These are phyloP conservation scores for Tympanopsis confertula DNA, from an alignment of 2,329 filamentous ascomycete species.

Conservation along the genomic window DNA sequence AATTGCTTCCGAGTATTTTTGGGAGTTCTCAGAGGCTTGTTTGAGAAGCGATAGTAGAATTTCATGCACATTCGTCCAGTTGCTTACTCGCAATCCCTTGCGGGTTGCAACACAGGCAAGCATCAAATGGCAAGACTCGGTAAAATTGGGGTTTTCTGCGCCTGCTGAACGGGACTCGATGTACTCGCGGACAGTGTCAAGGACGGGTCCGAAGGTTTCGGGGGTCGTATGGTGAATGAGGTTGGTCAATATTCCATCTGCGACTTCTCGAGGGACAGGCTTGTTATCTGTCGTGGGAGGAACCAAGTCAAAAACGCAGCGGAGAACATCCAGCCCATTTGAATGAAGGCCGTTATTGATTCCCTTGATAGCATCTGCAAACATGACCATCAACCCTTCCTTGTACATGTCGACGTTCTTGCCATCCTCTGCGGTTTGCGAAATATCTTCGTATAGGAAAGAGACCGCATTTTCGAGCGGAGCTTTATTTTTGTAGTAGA, in stretches of 20 bases:
- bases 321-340: conserved; percentile 37
- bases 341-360: conserved; percentile 45
- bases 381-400: conserved; percentile 46
- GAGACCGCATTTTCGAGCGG: conserved; percentile 38
- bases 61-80: conserved; percentile 38
- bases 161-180: conserved; percentile 13
- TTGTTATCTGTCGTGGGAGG: conserved; percentile 10
- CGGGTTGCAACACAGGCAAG: conserved; percentile 36
- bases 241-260: conserved; percentile 38
- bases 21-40: conserved; percentile 11
- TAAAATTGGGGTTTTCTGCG: background rate
- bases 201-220: conserved; percentile 39
- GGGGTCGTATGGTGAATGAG: conserved; percentile 44
- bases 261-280: conserved; percentile 19
- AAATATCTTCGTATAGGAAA: conserved; percentile 38
- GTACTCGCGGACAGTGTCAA: conserved; percentile 29
- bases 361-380: conserved; percentile 49
- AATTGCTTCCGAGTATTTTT: background rate
- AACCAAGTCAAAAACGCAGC: conserved; percentile 28
- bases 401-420: conserved; percentile 31
- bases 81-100: conserved; percentile 39
- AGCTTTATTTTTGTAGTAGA: conserved; percentile 38
- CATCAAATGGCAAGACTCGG: conserved; percentile 19
- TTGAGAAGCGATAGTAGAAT: conserved; percentile 18
- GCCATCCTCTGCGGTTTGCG: conserved; percentile 15